phyloP scores from a whole-genome alignment of 768 basidiomycete genomes.

The Gloeostereum incarnatum region DNA sequence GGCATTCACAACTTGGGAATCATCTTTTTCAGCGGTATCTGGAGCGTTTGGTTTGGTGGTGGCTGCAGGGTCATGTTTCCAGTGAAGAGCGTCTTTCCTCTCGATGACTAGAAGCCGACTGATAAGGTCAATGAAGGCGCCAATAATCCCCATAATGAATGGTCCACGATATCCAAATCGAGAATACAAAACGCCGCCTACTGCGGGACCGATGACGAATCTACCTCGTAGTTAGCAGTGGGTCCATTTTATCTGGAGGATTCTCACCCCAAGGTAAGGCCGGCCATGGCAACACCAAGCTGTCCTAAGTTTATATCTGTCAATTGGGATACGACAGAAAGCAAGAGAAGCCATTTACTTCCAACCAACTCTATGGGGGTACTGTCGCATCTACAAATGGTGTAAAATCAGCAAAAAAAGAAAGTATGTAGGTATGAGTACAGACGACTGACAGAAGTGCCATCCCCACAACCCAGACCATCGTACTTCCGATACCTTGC shows the following conservation, averaged over 20 bases:
- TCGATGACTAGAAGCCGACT: slow-evolving; percentile 51
- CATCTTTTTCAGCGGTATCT: no score
- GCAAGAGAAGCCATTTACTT: slow-evolving; percentile 25
- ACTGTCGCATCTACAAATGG: slow-evolving; percentile 37
- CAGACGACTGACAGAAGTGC: slow-evolving; percentile 37
- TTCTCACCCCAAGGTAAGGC: slow-evolving; percentile 42
- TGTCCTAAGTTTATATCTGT: slow-evolving; percentile 29
- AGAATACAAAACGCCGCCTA: slow-evolving; percentile 43
- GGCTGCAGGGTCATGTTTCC: slow-evolving; percentile 22
- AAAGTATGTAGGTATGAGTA: background rate
- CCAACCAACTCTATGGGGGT: slow-evolving; percentile 38
- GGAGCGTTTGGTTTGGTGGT: no score
- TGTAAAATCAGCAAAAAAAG: background rate
- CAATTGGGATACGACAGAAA: background rate
- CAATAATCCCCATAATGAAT: slow-evolving; percentile 41
- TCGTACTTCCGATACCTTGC: slow-evolving; percentile 51
- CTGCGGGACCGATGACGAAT: slow-evolving; percentile 45
- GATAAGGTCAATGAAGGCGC: slow-evolving; percentile 38
- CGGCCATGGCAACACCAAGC: slow-evolving; percentile 51
- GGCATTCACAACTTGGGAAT: no score
- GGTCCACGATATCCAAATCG: slow-evolving; percentile 54
- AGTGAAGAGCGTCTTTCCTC: slow-evolving; percentile 37
- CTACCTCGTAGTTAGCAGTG: slow-evolving; percentile 16
- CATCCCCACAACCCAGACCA: slow-evolving; percentile 55
- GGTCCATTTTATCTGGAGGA: slow-evolving; percentile 3